Conservation (phyloP, 192 early-diverging fungal genomes). For the Jimgerdemannia lactiflua region DNA sequence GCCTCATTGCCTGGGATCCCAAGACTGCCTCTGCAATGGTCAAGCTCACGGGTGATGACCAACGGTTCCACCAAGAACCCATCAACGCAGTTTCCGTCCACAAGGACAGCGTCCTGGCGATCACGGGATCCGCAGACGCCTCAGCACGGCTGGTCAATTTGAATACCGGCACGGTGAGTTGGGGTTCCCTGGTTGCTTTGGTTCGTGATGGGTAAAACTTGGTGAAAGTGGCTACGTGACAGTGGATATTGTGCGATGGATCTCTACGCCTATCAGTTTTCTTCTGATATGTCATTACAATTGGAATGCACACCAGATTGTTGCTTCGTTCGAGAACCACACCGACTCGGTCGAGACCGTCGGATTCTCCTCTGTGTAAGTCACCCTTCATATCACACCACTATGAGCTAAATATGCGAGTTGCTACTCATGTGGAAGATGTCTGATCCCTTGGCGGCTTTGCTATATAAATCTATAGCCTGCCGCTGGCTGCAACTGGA, state of each 20-base stretch:
- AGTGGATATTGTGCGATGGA: neutral
- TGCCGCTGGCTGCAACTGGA: conserved; percentile 78
- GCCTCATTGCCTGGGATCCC: conserved; percentile 91
- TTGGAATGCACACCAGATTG: conserved; percentile 42
- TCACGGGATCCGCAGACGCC: conserved; percentile 82
- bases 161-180: conserved; percentile 60
- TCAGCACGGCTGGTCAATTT: conserved; percentile 77
- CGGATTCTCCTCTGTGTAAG: conserved; percentile 66
- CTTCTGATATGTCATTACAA: neutral
- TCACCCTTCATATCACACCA: neutral
- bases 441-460: neutral
- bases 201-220: neutral
- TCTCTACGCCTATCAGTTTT: conserved; percentile 1
- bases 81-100: conserved; percentile 77
- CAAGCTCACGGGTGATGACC: conserved; percentile 68
- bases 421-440: neutral
- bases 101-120: conserved; percentile 69
- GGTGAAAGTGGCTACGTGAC: neutral
- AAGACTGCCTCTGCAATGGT: conserved; percentile 70
- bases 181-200: neutral
- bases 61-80: conserved; percentile 79
- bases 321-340: conserved; percentile 81
- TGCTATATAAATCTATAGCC: conserved; percentile 22
- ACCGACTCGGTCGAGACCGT: conserved; percentile 87
- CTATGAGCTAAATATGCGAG: neutral